A percentile compares a stretch with the other conserved stretches of the same genome.
Evolutionary conservation across 106 monocot species (phyloP).

Genomic region (Dactylorhiza incarnata): DNA sequence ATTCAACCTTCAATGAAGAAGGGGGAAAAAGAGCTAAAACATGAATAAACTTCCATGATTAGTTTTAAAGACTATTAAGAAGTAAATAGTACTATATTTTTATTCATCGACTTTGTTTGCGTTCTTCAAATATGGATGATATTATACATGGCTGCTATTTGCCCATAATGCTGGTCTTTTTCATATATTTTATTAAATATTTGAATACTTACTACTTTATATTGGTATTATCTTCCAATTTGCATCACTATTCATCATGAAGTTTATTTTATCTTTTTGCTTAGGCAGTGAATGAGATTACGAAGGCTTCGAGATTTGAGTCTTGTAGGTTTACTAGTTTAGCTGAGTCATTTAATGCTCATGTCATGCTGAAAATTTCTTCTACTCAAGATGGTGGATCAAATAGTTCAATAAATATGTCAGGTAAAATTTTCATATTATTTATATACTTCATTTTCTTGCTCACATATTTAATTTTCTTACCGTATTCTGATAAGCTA

Average conservation of each 20-base stretch:
- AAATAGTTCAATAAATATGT: slow-evolving; percentile 1
- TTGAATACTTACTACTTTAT: not conserved
- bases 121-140: not conserved
- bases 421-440: slow-evolving; percentile 4
- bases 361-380: slow-evolving; percentile 26
- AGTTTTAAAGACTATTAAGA: not conserved
- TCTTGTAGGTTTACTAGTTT: slow-evolving; percentile 32
- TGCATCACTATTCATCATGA: not conserved
- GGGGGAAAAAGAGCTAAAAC: not conserved
- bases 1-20: not conserved
- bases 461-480: not conserved
- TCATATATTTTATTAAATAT: not conserved
- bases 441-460: slow-evolving; percentile 1
- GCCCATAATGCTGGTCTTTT: not conserved
- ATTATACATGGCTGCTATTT: not conserved
- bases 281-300: slow-evolving; percentile 81
- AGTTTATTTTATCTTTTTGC: slow-evolving; percentile 3
- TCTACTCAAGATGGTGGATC: slow-evolving; percentile 4
- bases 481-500: not conserved
- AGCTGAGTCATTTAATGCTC: slow-evolving; percentile 32
- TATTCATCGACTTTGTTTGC: not conserved
- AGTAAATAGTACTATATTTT: not conserved
- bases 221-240: not conserved
- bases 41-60: not conserved
- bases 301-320: slow-evolving; percentile 59